phyloP scores from a whole-genome alignment of 345 rosid species.

The Limnanthes douglasii region DNA sequence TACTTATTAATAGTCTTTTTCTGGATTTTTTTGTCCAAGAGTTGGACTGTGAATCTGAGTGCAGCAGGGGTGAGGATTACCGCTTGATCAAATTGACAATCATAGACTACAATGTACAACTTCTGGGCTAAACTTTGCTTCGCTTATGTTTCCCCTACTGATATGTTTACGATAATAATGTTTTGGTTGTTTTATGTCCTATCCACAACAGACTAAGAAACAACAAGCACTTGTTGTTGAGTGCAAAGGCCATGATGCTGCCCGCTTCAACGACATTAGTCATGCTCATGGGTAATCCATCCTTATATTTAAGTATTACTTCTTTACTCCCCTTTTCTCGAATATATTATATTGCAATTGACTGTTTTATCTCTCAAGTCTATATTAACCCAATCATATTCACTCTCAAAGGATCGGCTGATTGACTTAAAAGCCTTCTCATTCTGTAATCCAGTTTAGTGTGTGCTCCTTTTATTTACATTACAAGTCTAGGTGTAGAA shows the following conservation, averaged over 20 bases:
- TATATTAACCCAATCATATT: too few relatives aligned
- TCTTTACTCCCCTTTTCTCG: not conserved
- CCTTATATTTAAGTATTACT: not conserved
- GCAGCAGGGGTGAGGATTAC: slow-evolving; percentile 92
- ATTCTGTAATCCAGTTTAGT: too few relatives aligned
- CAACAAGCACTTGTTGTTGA: slow-evolving; percentile 65
- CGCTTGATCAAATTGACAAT: slow-evolving; percentile 75
- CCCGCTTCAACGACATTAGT: slow-evolving; percentile 52
- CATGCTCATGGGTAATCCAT: slow-evolving; percentile 75
- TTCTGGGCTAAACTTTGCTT: not conserved
- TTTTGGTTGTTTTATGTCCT: not conserved
- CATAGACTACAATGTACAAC: slow-evolving; percentile 48
- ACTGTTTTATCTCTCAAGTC: too few relatives aligned
- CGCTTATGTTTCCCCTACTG: not conserved
- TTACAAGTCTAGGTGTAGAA: too few relatives aligned
- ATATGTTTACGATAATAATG: not conserved
- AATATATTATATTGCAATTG: too few relatives aligned
- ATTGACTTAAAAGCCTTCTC: too few relatives aligned
- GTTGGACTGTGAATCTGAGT: slow-evolving; percentile 80
- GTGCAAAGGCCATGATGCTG: slow-evolving; percentile 94
- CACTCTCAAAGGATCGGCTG: too few relatives aligned
- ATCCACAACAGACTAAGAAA: slow-evolving; percentile 38
- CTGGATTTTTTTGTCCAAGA: slow-evolving; percentile 18
- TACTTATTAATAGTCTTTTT: too few relatives aligned
- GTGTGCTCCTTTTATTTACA: too few relatives aligned